Base-by-base conservation (phyloP, 2,329 filamentous ascomycete genomes). In the Pyrenochaeta sp. region DNA sequence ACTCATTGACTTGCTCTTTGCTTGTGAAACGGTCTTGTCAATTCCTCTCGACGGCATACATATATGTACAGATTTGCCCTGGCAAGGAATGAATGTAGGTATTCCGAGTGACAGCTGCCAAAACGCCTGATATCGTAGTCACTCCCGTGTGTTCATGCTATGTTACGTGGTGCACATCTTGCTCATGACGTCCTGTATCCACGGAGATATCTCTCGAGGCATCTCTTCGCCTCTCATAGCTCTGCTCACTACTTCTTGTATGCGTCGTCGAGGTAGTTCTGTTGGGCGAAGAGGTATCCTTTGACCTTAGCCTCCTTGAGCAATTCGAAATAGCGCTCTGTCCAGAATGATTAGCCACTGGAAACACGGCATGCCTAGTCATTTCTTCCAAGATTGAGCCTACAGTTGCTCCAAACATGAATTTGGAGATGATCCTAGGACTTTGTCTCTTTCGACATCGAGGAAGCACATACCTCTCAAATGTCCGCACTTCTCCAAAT, bases 401-500 rank as follows among this genome's bases (percentile, higher is more conserved):
- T n/a, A n/a, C n/a, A n/a, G n/a, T n/a, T n/a, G n/a, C n/a, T n/a
- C n/a, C n/a, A 10, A 4, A 5, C 26, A 28, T 4, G 26, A 10
- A 5, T 28, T 6, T 13, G 3, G 15, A 14, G 18, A 23, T 11
- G 19, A 6, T 18, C 7, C 10, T 6, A 14, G 30, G 22, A 20
- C 5, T 35, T 14, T 28, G 8, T n/a, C n/a, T n/a, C n/a, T 9
- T 21, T 14, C 2, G 10, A 13, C 6, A 34, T 21, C 13, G 13
- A 20, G 5, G 3, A 13, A 14, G 11, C 3, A 77, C 87, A 80
- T 72, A 94, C 89, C 89, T 87, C 89, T 81, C 74, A 93, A 72
- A 63, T 82, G 78, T 56, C 88, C 89, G 73, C 89, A 94, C 77
- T 93, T 94, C 81, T 93, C 89, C 71, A 94, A 74, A 72, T 94